phyloP scores from a whole-genome alignment of 2,329 filamentous ascomycete species.

The Beauveria pseudobassiana region DNA sequence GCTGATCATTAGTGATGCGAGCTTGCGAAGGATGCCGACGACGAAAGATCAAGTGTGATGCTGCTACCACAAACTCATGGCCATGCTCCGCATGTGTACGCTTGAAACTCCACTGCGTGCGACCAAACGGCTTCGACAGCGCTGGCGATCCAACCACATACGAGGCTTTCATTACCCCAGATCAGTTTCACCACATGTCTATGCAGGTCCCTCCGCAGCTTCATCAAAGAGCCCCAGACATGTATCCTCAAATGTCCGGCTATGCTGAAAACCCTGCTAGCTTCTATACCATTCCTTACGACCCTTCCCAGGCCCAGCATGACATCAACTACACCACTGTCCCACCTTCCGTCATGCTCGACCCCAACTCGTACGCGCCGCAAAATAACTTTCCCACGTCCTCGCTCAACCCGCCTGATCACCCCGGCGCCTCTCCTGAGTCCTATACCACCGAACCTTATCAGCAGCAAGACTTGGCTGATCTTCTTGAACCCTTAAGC shows the following conservation, averaged over 20 bases:
- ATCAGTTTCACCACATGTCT: slow-evolving; percentile 41
- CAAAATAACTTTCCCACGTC: slow-evolving; percentile 48
- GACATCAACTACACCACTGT: slow-evolving; percentile 48
- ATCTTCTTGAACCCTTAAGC: slow-evolving; percentile 76
- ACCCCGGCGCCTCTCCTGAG: slow-evolving; percentile 32
- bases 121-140: slow-evolving; percentile 66
- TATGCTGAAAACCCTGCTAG: slow-evolving; percentile 40
- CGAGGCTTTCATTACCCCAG: slow-evolving; percentile 24
- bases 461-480: slow-evolving; percentile 63
- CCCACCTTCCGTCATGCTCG: slow-evolving; percentile 39
- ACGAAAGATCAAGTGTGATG: slow-evolving; percentile 97
- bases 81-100: slow-evolving; percentile 90
- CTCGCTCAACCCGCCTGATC: slow-evolving; percentile 27
- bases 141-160: slow-evolving; percentile 30
- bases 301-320: slow-evolving; percentile 36
- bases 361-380: slow-evolving; percentile 39
- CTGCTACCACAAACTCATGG: slow-evolving; percentile 94
- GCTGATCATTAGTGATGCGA: slow-evolving; percentile 66
- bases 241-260: slow-evolving; percentile 41
- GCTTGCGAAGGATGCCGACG: slow-evolving; percentile 92
- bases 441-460: slow-evolving; percentile 57
- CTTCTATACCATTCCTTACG: slow-evolving; percentile 42
- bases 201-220: slow-evolving; percentile 37
- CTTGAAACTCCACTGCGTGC: slow-evolving; percentile 86
- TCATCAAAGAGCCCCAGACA: slow-evolving; percentile 31